Conservation (phyloP, 2,329 filamentous ascomycete genomes). For the Calonectria pauciramosa region DNA sequence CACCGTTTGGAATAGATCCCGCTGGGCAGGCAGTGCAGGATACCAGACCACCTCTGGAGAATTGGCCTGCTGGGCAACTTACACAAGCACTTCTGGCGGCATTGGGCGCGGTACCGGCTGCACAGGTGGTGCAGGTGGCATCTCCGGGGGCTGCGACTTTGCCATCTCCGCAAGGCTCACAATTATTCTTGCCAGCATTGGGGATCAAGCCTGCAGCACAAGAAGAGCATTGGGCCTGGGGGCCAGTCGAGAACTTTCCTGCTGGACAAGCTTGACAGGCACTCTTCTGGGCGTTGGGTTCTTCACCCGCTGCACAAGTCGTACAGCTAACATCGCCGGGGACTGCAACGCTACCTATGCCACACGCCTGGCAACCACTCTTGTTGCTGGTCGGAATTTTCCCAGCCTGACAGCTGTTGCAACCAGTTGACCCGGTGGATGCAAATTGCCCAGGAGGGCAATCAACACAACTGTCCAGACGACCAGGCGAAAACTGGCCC, state of each 20-base stretch:
- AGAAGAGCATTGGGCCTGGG: too few species aligned
- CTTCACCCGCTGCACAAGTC: not conserved
- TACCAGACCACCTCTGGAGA: not conserved
- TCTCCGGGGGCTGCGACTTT: not conserved
- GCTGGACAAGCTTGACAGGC: not conserved
- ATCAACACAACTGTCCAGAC: too few species aligned
- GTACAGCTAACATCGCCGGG: not conserved
- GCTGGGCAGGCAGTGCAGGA: not conserved
- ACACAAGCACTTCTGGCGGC: not conserved
- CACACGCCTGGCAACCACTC: too few species aligned
- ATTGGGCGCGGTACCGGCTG: too few species aligned
- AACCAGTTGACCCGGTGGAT: too few species aligned
- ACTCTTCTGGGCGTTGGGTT: not conserved
- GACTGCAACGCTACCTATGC: too few species aligned
- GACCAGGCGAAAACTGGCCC: too few species aligned
- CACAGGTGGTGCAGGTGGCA: too few species aligned
- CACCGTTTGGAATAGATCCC: not conserved
- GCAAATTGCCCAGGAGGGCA: too few species aligned
- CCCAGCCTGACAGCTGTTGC: too few species aligned
- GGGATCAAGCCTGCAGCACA: not conserved
- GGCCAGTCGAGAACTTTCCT: not conserved
- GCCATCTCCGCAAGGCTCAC: not conserved
- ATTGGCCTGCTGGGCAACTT: not conserved
- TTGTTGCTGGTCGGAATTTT: too few species aligned
- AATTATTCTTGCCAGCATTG: not conserved